Conservation (phyloP, 345 rosid genomes). For the Rhizophora mangle region DNA sequence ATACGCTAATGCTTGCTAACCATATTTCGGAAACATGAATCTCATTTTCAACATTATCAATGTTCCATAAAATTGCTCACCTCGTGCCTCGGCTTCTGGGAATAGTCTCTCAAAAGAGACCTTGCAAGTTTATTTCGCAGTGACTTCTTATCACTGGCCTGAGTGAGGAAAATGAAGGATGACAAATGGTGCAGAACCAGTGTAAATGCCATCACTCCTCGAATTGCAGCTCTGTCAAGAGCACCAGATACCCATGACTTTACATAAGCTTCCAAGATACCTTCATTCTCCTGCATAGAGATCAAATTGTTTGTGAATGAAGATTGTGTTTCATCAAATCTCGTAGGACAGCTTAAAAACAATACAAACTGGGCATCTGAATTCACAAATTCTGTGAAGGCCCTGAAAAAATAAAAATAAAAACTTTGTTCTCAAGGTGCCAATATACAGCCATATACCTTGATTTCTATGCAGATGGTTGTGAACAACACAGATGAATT, state of each 20-base stretch:
- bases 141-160: constrained; percentile 24
- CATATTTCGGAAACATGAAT: neutral
- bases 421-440: no score
- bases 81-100: constrained; percentile 55
- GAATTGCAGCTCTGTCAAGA: constrained; percentile 64
- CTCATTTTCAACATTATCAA: neutral
- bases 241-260: constrained; percentile 79
- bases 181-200: constrained; percentile 68
- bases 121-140: constrained; percentile 57
- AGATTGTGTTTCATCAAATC: neutral
- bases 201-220: constrained; percentile 57
- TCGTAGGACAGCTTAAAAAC: no score
- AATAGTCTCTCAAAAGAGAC: constrained; percentile 67
- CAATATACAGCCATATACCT: neutral
- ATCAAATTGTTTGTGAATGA: neutral
- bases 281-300: constrained; percentile 58
- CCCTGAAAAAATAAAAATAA: no score
- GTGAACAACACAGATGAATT: neutral
- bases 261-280: constrained; percentile 62
- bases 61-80: constrained; percentile 35
- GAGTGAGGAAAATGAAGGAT: constrained; percentile 46
- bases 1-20: neutral
- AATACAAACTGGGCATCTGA: no score
- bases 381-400: no score
- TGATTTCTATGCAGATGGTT: no score